These are phyloP conservation scores for Biscogniauxia marginata DNA, from an alignment of 2,329 filamentous ascomycete species.

Conservation along the genomic window DNA sequence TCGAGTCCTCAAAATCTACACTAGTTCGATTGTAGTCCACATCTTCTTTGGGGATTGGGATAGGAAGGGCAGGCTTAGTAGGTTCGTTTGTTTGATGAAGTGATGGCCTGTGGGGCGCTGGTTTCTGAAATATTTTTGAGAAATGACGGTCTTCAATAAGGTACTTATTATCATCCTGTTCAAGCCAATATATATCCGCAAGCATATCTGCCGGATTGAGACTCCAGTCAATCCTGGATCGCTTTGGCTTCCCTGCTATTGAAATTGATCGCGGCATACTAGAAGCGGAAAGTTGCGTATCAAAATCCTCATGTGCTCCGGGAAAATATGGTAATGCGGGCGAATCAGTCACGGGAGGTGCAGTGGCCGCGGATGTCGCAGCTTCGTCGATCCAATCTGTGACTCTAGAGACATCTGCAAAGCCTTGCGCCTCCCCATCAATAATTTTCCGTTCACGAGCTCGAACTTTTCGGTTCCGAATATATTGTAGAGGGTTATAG, in stretches of 20 bases:
- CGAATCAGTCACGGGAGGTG: slow-evolving; percentile 33
- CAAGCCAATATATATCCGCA: slow-evolving; percentile 88
- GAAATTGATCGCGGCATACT: slow-evolving; percentile 43
- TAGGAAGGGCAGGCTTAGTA: slow-evolving; percentile 6
- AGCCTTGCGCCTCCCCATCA: slow-evolving; percentile 73
- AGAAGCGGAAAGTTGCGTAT: slow-evolving; percentile 29
- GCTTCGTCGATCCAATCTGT: slow-evolving; percentile 75
- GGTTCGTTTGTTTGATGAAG: slow-evolving; percentile 19
- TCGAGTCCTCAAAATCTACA: slow-evolving; percentile 14
- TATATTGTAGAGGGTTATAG: slow-evolving; percentile 91
- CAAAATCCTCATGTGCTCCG: slow-evolving; percentile 43
- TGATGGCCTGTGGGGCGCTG: slow-evolving; percentile 10
- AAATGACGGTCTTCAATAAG: slow-evolving; percentile 80
- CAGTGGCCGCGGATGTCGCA: slow-evolving; percentile 44
- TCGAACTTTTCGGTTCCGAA: slow-evolving; percentile 84
- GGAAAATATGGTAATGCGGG: slow-evolving; percentile 46
- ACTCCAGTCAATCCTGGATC: slow-evolving; percentile 81
- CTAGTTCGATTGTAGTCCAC: slow-evolving; percentile 6
- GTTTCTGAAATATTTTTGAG: slow-evolving; percentile 60
- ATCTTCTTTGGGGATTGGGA: slow-evolving; percentile 13
- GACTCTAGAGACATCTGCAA: slow-evolving; percentile 70
- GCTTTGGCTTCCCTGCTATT: slow-evolving; percentile 58
- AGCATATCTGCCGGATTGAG: slow-evolving; percentile 81
- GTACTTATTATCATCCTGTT: slow-evolving; percentile 75
- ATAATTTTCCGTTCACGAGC: slow-evolving; percentile 74